Conservation (phyloP, 805 yeast genomes). For the Barnettozyma wickerhamii region DNA sequence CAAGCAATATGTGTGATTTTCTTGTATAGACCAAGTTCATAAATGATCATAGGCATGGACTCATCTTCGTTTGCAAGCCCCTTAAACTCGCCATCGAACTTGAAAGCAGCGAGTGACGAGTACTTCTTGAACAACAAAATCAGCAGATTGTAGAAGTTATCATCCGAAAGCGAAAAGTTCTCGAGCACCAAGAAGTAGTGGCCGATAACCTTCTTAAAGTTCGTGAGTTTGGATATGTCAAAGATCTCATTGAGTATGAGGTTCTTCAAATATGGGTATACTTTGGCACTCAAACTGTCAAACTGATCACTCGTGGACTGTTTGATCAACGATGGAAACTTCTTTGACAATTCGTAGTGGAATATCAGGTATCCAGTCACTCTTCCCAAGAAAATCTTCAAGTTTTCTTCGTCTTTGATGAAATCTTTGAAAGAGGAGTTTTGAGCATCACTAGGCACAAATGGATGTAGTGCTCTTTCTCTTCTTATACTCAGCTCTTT, state of each 20-base stretch:
- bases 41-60: constrained; percentile 79
- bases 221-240: constrained; percentile 41
- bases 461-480: constrained; percentile 65
- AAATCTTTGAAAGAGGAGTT: constrained; percentile 25
- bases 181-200: constrained; percentile 73
- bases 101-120: constrained; percentile 48
- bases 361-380: constrained; percentile 73
- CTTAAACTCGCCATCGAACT: constrained; percentile 58
- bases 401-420: constrained; percentile 35
- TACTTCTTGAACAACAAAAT: constrained; percentile 54
- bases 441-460: constrained; percentile 40
- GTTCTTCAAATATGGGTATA: constrained; percentile 53
- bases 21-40: constrained; percentile 54
- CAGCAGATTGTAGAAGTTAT: constrained; percentile 58
- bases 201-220: constrained; percentile 48
- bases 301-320: constrained; percentile 61
- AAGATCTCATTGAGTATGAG: constrained; percentile 40
- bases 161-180: constrained; percentile 57
- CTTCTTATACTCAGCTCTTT: constrained; percentile 70
- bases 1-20: constrained; percentile 63
- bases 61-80: constrained; percentile 71
- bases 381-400: constrained; percentile 54
- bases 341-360: constrained; percentile 65
- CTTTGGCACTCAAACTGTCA: constrained; percentile 59
- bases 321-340: constrained; percentile 57